Evolutionary conservation across 2,329 filamentous ascomycete genomes (phyloP), one percentile per base, ranked within the genome.

Genomic region (Pseudocercospora fijiensis): DNA sequence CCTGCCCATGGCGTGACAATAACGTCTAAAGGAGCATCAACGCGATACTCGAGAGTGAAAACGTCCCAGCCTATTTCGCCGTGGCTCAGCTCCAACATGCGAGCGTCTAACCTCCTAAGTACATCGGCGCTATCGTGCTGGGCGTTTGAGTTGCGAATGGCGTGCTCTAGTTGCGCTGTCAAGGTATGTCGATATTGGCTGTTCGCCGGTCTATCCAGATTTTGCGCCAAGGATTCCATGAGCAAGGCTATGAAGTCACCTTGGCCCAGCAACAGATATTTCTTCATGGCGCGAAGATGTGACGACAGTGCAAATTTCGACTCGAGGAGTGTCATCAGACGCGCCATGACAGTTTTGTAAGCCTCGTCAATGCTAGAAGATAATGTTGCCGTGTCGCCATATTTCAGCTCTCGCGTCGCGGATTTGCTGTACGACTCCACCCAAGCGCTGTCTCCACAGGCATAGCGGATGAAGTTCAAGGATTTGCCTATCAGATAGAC

Each of bases 51-150:
- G 8, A 99, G 86, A 0, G 95, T 99, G 78, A 99, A 99, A 75
- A 96, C 96, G 75, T 99, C 95, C 95, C 95, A 99, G 57, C 95
- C 95, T 59, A 97, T 98, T 72, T 99, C 95, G 58, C 95, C 95
- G 72, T 97, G 93, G 8, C 90, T 96, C 5, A 98, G 85, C 78
- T 98, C 94, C 45, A 99, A 84, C 94, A 99, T 98, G 66, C 96
- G 90, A n/a, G 95, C 94, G 77, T 99, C 95, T 3, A 99, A 85
- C 10, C 95, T 87, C 4, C 92, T 88, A 27, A 99, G 85, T 4
- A 99, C 93, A 74, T 99, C 96, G 1, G 91, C 86, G 3, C 90
- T 90, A 77, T 99, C 95, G 75, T 92, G 96, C 76, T 99, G 96
- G 6, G 95, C 96, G 75, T 98, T 99, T 10, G 93, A 97, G 65